Evolutionary conservation across 2,329 filamentous ascomycete species (phyloP).

Genomic region (Cryphonectria nitschkei): DNA sequence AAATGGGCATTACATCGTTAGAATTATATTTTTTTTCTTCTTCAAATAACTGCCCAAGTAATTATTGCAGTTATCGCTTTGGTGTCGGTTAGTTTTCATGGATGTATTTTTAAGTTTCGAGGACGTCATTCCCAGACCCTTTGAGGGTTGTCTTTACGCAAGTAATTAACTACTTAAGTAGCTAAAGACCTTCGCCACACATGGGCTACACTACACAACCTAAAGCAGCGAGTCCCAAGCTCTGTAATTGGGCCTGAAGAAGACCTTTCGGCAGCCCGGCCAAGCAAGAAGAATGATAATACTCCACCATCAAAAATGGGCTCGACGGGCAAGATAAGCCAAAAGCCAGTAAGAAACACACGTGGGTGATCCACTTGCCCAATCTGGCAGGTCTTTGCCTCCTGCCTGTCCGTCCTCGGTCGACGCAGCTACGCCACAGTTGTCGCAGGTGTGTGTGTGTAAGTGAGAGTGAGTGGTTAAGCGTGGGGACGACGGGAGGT

Average conservation of each 20-base stretch:
- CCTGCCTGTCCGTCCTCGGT: background rate
- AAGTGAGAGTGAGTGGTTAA: background rate
- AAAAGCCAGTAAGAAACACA: constrained; percentile 1
- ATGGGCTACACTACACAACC: background rate
- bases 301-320: background rate
- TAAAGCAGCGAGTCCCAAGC: background rate
- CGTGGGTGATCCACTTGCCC: constrained; percentile 2
- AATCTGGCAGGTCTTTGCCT: background rate
- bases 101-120: background rate
- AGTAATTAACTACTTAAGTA: no score
- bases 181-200: background rate
- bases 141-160: no score
- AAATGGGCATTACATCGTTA: no score
- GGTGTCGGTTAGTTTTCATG: background rate
- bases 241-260: background rate
- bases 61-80: background rate
- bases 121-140: background rate
- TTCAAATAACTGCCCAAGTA: background rate
- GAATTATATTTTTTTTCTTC: background rate
- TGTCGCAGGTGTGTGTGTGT: no score
- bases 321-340: constrained; percentile 10
- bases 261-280: background rate
- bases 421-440: background rate
- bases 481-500: background rate
- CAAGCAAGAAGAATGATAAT: background rate